Evolutionary conservation across 1,139 yeast genomes (phyloP), one percentile per base, ranked within the genome.

Genomic region (Yamadazyma jaroonii): DNA sequence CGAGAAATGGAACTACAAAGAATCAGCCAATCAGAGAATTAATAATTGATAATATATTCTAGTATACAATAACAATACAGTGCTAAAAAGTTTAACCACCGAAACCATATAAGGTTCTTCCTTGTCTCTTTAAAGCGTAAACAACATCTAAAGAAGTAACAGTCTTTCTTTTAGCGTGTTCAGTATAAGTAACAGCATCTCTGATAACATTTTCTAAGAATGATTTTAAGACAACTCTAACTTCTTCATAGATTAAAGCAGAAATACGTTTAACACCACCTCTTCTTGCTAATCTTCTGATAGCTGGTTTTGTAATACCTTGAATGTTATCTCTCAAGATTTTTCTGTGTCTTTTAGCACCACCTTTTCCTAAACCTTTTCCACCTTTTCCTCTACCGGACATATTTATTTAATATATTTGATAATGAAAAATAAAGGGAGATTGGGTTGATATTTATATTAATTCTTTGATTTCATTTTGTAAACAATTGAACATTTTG

Each of bases 191-290:
- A 60, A 92, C 97, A 59, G 97, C 97, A 63, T 92, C 97, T 78
- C 97, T 88, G 73, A 92, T 92, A 59, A 90, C 97, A 64, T 86
- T 84, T 75, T 89, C 97, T 65, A 92, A 81, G 85, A 90, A 92
- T 45, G 95, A 79, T 77, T 90, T 90, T 58, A 92, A 80, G 57
- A 92, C 97, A 56, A 86, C 92, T 78, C 98, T 88, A 62, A 94
- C 96, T 79, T 90, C 97, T 77, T 92, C 97, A 78, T 92, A 92
- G 72, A 92, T 90, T 67, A 90, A 79, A 65, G 96, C 97, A 52
- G 97, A 90, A 61, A 92, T 92, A 85, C 97, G 96, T 84, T 92
- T 92, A 65, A 92, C 98, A 87, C 98, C 98, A 78, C 98, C 98
- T 87, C 98, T 89, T 84, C 98, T 90, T 45, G 98, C 98, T 64